These are phyloP conservation scores for Coemansia sp. DNA, from an alignment of 192 early-diverging fungal species.

Conservation along the genomic window DNA sequence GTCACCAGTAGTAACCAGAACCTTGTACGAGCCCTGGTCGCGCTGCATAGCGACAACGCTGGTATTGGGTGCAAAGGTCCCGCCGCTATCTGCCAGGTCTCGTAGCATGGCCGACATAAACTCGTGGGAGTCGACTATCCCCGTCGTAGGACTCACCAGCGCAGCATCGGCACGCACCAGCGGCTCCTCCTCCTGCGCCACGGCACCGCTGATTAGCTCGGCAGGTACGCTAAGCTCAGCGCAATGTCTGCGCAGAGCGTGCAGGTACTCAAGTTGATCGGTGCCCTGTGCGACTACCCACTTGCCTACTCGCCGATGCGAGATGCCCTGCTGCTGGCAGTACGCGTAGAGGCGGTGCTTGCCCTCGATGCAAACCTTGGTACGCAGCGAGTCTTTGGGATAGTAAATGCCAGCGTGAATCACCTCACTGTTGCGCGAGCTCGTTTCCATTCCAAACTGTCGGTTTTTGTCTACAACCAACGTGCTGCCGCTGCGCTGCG, in stretches of 20 bases:
- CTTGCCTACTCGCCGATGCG: conserved; percentile 65
- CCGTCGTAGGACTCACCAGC: conserved; percentile 72
- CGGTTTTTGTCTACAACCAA: conserved; percentile 72
- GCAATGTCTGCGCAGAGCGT: conserved; percentile 61
- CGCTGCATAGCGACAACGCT: conserved; percentile 53
- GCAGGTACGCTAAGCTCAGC: conserved; percentile 57
- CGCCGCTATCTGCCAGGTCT: conserved; percentile 56
- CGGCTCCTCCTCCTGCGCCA: conserved; percentile 61
- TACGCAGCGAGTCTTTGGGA: conserved; percentile 72
- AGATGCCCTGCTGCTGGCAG: conserved; percentile 57
- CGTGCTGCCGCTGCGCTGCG: conserved; percentile 47
- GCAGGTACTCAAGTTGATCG: conserved; percentile 59
- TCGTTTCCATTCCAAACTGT: conserved; percentile 70
- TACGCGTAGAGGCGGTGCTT: conserved; percentile 70
- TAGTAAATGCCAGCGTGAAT: conserved; percentile 91
- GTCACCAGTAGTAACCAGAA: conserved; percentile 57
- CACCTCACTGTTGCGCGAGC: conserved; percentile 85
- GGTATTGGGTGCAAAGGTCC: conserved; percentile 59
- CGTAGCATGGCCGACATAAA: conserved; percentile 66
- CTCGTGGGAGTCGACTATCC: conserved; percentile 79
- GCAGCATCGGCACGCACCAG: conserved; percentile 59
- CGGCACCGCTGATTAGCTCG: conserved; percentile 49
- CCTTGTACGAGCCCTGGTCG: conserved; percentile 46
- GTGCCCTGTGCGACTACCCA: conserved; percentile 73
- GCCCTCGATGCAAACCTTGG: conserved; percentile 74